Evolutionary conservation across 2,329 filamentous ascomycete species (phyloP).

Genomic region (Fusarium acutatum): DNA sequence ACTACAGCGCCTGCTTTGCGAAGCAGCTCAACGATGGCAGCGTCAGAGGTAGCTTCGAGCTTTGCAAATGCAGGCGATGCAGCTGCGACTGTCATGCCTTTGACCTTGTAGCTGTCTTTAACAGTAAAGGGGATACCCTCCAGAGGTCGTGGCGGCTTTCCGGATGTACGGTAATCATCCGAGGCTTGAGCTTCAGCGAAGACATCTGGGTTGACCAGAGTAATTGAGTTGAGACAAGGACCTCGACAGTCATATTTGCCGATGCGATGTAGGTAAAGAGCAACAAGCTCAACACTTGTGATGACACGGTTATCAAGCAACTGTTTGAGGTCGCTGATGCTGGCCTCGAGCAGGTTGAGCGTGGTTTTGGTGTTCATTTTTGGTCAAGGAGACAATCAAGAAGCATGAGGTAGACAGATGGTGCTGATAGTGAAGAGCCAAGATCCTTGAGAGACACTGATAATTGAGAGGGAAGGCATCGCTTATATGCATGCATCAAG

Average conservation of each 20-base stretch:
- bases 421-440: not conserved
- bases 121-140: conserved; percentile 67
- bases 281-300: conserved; percentile 42
- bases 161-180: conserved; percentile 38
- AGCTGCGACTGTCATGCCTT: conserved; percentile 60
- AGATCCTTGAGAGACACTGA: not conserved
- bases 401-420: not conserved
- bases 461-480: too few species aligned
- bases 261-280: conserved; percentile 40
- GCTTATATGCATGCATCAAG: not conserved
- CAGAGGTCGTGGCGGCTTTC: conserved; percentile 39
- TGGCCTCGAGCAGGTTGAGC: fast-evolving
- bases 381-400: fast-evolving
- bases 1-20: conserved; percentile 47
- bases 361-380: not conserved
- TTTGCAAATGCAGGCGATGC: conserved; percentile 63
- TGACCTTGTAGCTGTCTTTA: conserved; percentile 66
- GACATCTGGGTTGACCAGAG: conserved; percentile 36
- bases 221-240: conserved; percentile 39
- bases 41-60: conserved; percentile 60
- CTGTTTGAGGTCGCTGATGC: not conserved
- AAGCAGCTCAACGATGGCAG: conserved; percentile 57
- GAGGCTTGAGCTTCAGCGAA: conserved; percentile 44
- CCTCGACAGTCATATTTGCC: conserved; percentile 39
- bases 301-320: not conserved